Base-by-base conservation (phyloP, 345 rosid species). In the Lepidium africanum region DNA sequence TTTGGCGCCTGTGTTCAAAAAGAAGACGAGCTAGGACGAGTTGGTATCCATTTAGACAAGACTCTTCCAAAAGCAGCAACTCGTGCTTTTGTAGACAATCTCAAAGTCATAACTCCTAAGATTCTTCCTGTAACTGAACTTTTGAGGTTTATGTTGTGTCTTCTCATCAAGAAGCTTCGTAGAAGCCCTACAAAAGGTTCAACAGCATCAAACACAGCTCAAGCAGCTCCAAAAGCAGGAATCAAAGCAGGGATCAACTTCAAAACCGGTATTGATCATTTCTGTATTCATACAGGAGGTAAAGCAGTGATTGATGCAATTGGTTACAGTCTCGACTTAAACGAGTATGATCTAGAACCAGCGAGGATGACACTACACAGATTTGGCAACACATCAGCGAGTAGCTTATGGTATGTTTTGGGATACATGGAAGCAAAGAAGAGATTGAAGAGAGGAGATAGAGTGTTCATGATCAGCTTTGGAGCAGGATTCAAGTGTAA, bases 251-350 rank as follows among this genome's bases (percentile, higher is more conserved):
- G 61, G 40, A 66, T 91, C 27, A 87, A 91, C 70, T 79, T 91
- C 53, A 85, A 78, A 41, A 39, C 87, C 2, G 92, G 96, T 6
- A 75, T 91, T 0, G 90, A 91, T 21, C 96, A 89, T 42, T 89
- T 92, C 65, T 92, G 98, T 39, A 80, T 89, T 21, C 96, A 92
- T 78, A 87, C 96, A 0, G 98, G 96, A 0, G 95, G 98, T 13
- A 89, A 83, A 77, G 95, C 98, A 0, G 95, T 89, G 49, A 89
- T 92, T 12, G 92, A 92, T 46, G 93, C 81, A 10, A 78, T 86
- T 3, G 96, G 92, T 1, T 43, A 74, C 62, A 82, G 79, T 36
- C 78, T 89, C 2, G 86, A 73, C 51, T 72, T 92, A 19, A 46
- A n/a, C 15, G 88, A 87, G 19, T 73, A 81, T 17, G 94, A 91